Evolutionary conservation across 768 basidiomycete genomes (phyloP), one percentile per base, ranked within the genome.

Genomic region (Podaxis pistillaris): DNA sequence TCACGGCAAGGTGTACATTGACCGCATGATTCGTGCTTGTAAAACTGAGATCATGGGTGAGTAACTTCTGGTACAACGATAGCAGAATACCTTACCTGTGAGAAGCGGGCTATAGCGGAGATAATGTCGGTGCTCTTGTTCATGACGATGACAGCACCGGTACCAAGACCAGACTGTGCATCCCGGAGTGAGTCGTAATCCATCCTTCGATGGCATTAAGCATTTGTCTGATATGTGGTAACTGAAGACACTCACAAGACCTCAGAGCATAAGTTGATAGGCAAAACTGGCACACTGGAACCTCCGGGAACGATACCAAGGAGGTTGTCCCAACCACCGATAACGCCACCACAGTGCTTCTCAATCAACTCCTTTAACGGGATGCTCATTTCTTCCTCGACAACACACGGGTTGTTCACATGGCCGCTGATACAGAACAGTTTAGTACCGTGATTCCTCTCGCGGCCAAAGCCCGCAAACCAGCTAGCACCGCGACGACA

Each of bases 321-420:
- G 19, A 98, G 74, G 77, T 99, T 98, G 70, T 96, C 89, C 96
- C 96, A 99, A 8, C 96, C 96, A 60, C 96, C 96, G 38, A 80
- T 78, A 46, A 99, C 87, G 70, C 96, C 96, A 22, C 96, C 96
- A 70, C 95, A 96, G 75, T 99, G 96, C 79, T 94, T 96, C 76
- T 98, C 96, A 57, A 99, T 75, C 58, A 98, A 81, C 53, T 99
- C 96, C 75, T 90, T 89, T 66, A 98, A 75, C 8, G 96, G 94
- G 54, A 98, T 98, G 66, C 91, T 93, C 96, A 98, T 99, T 81
- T 98, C 96, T 76, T 99, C 96, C 79, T 99, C 96, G 26, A 99
- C 85, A 19, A 97, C 94, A 72, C 93, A 96, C 1, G 96, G 96
- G 75, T 96, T 97, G 78, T 98, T 98, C 68, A 98, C 96, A 69